These are phyloP conservation scores for Brassica hybrid DNA, from an alignment of 441 rosid genomes.

Conservation along the genomic window DNA sequence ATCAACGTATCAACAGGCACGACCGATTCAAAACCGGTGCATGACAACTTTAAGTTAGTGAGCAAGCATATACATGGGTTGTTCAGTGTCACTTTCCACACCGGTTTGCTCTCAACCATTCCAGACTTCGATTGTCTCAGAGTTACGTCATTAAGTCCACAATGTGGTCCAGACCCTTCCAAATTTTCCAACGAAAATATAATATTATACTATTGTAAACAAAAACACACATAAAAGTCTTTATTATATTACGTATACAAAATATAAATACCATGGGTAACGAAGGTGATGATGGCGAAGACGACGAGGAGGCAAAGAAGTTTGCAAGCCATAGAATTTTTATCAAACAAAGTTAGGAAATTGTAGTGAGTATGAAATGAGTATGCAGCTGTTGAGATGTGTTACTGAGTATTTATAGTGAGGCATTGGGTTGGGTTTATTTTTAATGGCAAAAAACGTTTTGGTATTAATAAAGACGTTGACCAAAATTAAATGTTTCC, in stretches of 20 bases:
- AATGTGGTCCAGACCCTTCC: background rate
- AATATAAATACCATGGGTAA: background rate
- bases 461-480: background rate
- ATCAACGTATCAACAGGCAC: background rate
- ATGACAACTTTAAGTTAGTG: background rate
- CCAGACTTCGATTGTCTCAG: conserved; percentile 13
- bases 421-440: background rate
- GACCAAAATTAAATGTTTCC: no score
- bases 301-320: background rate
- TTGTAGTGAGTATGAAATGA: background rate
- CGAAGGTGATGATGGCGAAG: background rate
- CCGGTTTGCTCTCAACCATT: conserved; percentile 6
- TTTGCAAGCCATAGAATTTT: background rate
- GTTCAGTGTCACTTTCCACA: conserved; percentile 21
- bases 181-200: background rate
- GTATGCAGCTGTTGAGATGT: background rate
- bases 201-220: background rate
- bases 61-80: background rate
- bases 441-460: background rate
- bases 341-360: background rate
- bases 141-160: background rate
- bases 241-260: background rate
- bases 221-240: background rate
- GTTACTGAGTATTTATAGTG: conserved; percentile 4
- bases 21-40: conserved; percentile 17